phyloP scores from a whole-genome alignment of 306 rosid species.

The Vachellia collinsii region DNA sequence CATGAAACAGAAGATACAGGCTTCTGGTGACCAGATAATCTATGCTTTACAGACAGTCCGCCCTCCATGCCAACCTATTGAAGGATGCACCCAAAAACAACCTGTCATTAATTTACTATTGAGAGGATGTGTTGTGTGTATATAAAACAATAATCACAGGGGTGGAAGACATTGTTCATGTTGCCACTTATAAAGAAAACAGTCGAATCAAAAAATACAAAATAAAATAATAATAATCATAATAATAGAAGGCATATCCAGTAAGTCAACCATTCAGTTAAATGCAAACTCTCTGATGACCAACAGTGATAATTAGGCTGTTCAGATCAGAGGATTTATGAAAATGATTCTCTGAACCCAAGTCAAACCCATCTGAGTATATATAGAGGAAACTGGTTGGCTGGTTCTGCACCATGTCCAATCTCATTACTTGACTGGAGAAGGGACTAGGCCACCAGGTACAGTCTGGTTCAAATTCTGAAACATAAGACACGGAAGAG shows the following conservation, averaged over 20 bases:
- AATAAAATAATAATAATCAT: background rate
- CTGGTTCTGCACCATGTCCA: background rate
- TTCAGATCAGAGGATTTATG: background rate
- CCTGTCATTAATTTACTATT: slow-evolving; percentile 4
- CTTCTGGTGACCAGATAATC: slow-evolving; percentile 79
- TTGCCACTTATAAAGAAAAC: background rate
- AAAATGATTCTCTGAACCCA: background rate
- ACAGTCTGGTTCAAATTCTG: background rate
- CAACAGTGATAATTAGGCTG: background rate
- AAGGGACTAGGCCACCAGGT: background rate
- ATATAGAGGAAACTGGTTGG: background rate
- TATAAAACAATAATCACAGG: background rate
- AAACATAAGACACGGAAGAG: background rate
- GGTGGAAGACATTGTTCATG: slow-evolving; percentile 8
- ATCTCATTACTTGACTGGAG: background rate
- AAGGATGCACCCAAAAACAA: slow-evolving; percentile 19
- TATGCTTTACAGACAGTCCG: slow-evolving; percentile 68
- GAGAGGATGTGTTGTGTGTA: background rate
- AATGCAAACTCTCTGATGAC: background rate
- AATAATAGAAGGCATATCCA: background rate
- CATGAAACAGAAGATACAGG: slow-evolving; percentile 83
- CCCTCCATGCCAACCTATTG: slow-evolving; percentile 68
- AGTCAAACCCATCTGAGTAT: background rate
- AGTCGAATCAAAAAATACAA: background rate
- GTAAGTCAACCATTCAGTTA: background rate